Evolutionary conservation across 75 land plant genomes (phyloP), one percentile per base, ranked within the genome.

Genomic region (Larix kaempferi): DNA sequence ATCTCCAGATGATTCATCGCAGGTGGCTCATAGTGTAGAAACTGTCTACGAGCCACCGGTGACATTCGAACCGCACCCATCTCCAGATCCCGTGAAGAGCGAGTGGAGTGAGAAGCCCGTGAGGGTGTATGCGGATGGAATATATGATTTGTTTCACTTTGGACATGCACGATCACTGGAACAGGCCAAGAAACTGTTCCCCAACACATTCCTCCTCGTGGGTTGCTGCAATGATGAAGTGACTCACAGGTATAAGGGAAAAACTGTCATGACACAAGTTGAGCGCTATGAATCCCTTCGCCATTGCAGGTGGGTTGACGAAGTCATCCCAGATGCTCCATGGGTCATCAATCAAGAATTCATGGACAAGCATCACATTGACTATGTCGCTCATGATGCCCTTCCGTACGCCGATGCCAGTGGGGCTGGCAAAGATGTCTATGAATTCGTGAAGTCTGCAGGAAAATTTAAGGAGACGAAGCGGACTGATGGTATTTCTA

Each of bases 241-340:
- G 23, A 93, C 96, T n/a, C 91, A 91, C 77, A 89, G 88, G 81
- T 91, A 76, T 71, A 93, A 93, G 76, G 96, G 96, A 64, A 93
- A 93, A 71, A 93, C 96, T 65, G 96, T 93, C 49, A 93, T 93
- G 96, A 91, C 76, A 6, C 93, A 87, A 44, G 78, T 74, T 0
- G 96, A 93, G 60, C 93, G 96, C n/a, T 91, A 93, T 81, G 96
- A 93, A 78, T 93, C 96, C 0, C 91, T 93, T 67, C 96, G 96
- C 2, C 96, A 93, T 75, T 93, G 96, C 96, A 93, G 93, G 75
- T 92, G 95, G 95, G 95, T 90, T 74, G 95, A 93, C 74, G 91
- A 91, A 76, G 93, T 90, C 55, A 86, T 93, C 62, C 85, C 85
- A 22, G 91, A 90, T 87, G 93, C 91, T 56, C 93, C 95, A 7